Base-by-base conservation (phyloP, 257 asterid species). In the Handroanthus guayacan region DNA sequence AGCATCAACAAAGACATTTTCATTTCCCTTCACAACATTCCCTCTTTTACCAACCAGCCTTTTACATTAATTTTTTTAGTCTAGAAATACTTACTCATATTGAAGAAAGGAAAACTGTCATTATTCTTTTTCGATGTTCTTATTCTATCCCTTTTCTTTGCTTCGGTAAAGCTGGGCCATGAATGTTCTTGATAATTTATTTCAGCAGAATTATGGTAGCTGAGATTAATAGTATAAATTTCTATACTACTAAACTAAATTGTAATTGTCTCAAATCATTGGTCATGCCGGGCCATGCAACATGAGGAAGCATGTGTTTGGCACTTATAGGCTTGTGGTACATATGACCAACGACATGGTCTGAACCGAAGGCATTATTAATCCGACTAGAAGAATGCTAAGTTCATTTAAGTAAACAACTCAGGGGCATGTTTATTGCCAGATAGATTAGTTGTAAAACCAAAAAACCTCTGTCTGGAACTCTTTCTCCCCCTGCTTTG, bases 401-500 rank as follows among this genome's bases (percentile, higher is more conserved):
- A 14, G 79, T 61, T 74, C 62, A 58, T 61, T 48, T 41, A 39
- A 41, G 48, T 47, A 39, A 39, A 61, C 51, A 67, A 65, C 9
- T 20, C 52, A 56, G 18, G 5, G 5, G 25, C 11, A 18, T 54
- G 51, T 13, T 39, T n/a, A 62, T 16, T n/a, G 47, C 58, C 38
- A 80, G 16, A 64, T 41, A 62, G 14, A 67, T 44, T 20, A 60
- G 58, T 16, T 25, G 43, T 45, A 37, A 72, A 75, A 75, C 54
- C 54, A 71, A 12, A 60, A 68, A 88, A 94, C 99, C 99, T 94
- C 99, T 6, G 94, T 86, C 71, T 92, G 97, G 79, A 94, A 94
- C 83, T 94, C 99, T 77, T 87, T 90, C 89, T 89, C 96, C 64
- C 99, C 97, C 85, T 94, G 99, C 85, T 89, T 92, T 54, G 98